phyloP scores from a whole-genome alignment of 1,139 yeast genomes.

The Candida smagusa region DNA sequence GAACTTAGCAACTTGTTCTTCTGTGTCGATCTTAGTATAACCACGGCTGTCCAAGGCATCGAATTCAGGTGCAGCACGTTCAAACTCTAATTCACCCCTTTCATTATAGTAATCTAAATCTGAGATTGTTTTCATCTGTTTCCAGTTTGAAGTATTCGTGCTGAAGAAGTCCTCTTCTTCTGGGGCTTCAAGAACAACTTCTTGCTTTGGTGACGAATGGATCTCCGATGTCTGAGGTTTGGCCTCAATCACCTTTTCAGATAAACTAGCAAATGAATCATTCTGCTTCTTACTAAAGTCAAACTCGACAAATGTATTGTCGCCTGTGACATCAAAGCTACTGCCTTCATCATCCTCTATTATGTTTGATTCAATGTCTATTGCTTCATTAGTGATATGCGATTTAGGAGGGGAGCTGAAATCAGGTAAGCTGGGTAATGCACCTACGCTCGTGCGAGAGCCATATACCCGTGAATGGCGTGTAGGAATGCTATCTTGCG shows the following conservation, averaged over 20 bases:
- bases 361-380: too few species aligned
- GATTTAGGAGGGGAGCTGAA: not conserved
- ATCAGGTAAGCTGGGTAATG: conserved; percentile 19
- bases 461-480: conserved; percentile 9
- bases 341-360: not conserved
- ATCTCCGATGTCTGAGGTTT: too few species aligned
- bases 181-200: conserved; percentile 8
- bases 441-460: conserved; percentile 17
- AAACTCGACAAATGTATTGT: conserved; percentile 30
- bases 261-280: conserved; percentile 3
- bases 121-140: conserved; percentile 50
- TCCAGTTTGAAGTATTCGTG: conserved; percentile 41
- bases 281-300: conserved; percentile 20
- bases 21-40: conserved; percentile 87
- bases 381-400: too few species aligned
- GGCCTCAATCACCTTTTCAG: conserved; percentile 10
- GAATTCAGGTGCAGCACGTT: conserved; percentile 16
- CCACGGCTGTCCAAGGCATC: conserved; percentile 14
- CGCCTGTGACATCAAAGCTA: conserved; percentile 6
- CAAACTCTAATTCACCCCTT: conserved; percentile 47
- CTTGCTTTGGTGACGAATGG: not conserved
- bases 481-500: conserved; percentile 5
- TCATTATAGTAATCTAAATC: conserved; percentile 51
- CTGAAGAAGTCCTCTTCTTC: conserved; percentile 38
- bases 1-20: conserved; percentile 79